Conservation (phyloP, 495 filamentous ascomycete genomes). For the Pseudevernia furfuracea region DNA sequence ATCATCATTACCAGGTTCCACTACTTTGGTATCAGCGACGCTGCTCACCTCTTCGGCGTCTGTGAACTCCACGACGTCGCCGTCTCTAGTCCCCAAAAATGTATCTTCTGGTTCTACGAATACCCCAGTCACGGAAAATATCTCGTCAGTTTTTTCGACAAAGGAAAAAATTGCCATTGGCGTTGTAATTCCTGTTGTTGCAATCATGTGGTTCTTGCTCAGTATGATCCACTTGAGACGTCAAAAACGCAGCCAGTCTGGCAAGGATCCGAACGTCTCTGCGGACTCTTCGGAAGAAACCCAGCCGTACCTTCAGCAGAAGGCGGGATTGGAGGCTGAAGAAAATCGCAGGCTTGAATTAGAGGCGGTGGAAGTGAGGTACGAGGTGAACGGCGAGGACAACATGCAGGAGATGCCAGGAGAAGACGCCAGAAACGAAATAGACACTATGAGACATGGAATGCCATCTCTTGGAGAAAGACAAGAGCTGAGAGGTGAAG, state of each 20-base stretch:
- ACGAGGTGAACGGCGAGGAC: conserved; percentile 1
- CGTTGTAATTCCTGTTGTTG: background rate
- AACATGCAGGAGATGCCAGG: background rate
- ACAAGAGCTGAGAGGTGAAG: conserved; percentile 4
- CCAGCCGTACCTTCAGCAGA: conserved; percentile 10
- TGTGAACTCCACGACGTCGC: too few relatives aligned
- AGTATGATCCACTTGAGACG: background rate
- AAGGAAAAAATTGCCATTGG: background rate
- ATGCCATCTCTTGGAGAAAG: background rate
- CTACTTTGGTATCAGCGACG: too few relatives aligned
- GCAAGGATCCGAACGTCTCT: background rate
- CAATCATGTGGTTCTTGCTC: background rate
- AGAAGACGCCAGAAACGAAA: background rate
- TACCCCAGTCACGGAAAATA: background rate
- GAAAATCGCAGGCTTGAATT: conserved; percentile 7
- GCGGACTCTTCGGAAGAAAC: background rate
- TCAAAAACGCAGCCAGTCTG: background rate
- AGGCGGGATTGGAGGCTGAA: conserved; percentile 4
- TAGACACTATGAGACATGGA: background rate
- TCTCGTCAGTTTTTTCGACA: background rate
- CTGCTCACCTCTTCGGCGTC: background rate
- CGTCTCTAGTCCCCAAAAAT: background rate
- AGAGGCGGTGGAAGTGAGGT: background rate
- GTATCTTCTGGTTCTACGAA: background rate
- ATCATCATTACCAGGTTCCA: too few relatives aligned